Evolutionary conservation across 148 eudicot genomes (phyloP), one percentile per base, ranked within the genome.

Genomic region (Chenopodium suecicum): DNA sequence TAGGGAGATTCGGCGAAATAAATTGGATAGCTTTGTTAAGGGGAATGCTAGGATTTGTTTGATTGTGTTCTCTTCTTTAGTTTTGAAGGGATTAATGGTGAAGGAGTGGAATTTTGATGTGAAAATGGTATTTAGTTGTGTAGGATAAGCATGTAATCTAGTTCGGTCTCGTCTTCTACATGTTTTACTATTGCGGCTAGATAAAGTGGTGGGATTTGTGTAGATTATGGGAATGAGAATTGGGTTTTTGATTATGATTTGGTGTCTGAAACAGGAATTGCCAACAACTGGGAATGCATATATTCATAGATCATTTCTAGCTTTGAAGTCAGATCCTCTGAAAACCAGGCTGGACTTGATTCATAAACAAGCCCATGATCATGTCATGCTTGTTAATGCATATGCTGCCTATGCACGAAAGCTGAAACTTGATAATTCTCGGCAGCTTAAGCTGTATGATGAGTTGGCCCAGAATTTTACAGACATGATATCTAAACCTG

Each of bases 321-420:
- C 93, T n/a, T 80, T 91, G 83, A 91, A 92, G 84, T 94, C 97
- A 13, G 94, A 94, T 88, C 98, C 98, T 0, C 74, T 91, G 69
- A 92, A 92, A 82, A 90, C 93, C 52, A 89, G 97, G 84, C 88
- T 92, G 44, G 97, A 92, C 85, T 88, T 94, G 86, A 90, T 91
- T 46, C 83, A 92, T 82, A 90, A 88, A 83, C 98, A 94, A 85
- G 97, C 97, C 11, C 90, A 87, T 78, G 96, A 92, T 87, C 98
- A 94, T 62, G 62, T 91, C 27, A 89, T 89, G 79, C 92, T 94
- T 77, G 97, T 94, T 76, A 91, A 90, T 89, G 93, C 97, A 13
- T 94, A 94, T 78, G 90, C 92, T 13, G 87, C 97, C 73, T 92
- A 94, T 86, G 97, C 97, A 10, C 91, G 98, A 82, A 92, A 91